These are phyloP conservation scores for Leonotis leonurus DNA, from an alignment of 257 asterid species.

Conservation along the genomic window DNA sequence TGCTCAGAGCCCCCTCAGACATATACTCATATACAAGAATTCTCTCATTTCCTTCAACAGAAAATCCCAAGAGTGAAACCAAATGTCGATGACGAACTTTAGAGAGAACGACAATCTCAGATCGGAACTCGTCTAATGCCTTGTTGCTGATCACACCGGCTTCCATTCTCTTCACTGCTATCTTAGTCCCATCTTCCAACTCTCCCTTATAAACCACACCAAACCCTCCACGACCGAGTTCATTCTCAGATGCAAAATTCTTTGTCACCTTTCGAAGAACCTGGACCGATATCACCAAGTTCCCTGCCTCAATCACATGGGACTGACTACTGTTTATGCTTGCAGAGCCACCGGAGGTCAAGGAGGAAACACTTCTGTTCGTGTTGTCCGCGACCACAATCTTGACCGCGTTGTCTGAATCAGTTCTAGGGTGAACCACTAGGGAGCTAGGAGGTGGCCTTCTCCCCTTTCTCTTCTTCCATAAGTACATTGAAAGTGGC, in stretches of 20 bases:
- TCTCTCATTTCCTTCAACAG: conserved; percentile 63
- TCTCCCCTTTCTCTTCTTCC: conserved; percentile 35
- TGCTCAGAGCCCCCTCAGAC: conserved; percentile 91
- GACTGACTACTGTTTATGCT: conserved; percentile 47
- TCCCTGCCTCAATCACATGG: conserved; percentile 63
- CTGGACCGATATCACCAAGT: conserved; percentile 65
- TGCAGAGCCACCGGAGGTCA: conserved; percentile 47
- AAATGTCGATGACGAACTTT: conserved; percentile 85
- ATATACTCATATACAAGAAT: conserved; percentile 72
- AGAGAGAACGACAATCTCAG: conserved; percentile 74
- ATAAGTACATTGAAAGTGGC: conserved; percentile 38
- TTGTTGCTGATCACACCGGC: conserved; percentile 55
- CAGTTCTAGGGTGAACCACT: conserved; percentile 68
- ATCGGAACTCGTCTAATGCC: conserved; percentile 67
- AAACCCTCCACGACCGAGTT: conserved; percentile 90
- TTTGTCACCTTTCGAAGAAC: conserved; percentile 72
- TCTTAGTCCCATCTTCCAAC: conserved; percentile 71
- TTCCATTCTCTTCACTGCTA: conserved; percentile 92
- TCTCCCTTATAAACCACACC: too few relatives aligned
- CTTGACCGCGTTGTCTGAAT: conserved; percentile 44
- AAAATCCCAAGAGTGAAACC: conserved; percentile 76
- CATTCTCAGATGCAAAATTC: conserved; percentile 70
- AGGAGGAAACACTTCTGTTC: conserved; percentile 31
- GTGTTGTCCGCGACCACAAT: conserved; percentile 46
- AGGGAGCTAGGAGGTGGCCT: conserved; percentile 39